phyloP scores from a whole-genome alignment of 192 early-diverging fungal species.

The Entomortierella parvispora region DNA sequence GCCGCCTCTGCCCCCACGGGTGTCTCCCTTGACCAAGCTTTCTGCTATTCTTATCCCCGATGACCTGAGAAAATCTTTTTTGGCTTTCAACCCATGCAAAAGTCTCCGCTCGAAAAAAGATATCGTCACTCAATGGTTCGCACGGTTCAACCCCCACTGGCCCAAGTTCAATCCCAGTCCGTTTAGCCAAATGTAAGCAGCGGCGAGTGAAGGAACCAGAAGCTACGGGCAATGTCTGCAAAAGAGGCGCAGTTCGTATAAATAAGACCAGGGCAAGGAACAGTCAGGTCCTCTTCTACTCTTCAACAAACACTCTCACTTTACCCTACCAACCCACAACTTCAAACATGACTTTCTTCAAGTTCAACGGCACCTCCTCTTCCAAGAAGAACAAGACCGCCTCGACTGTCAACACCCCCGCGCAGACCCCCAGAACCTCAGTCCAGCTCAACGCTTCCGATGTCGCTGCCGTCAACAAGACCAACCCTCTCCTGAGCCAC shows the following conservation, averaged over 20 bases:
- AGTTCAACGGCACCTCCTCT: constrained; percentile 18
- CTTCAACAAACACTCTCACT: constrained; percentile 13
- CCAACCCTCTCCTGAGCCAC: constrained; percentile 7
- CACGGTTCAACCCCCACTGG: no score
- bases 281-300: background rate
- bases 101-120: no score
- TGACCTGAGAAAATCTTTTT: no score
- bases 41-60: no score
- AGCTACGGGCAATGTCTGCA: no score
- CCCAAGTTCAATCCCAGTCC: no score
- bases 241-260: constrained; percentile 19
- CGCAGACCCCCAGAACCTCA: constrained; percentile 44
- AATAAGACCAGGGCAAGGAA: constrained; percentile 4
- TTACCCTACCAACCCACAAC: background rate
- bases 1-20: no score
- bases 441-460: constrained; percentile 29
- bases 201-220: no score
- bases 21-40: no score
- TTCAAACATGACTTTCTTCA: constrained; percentile 48
- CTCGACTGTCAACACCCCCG: constrained; percentile 35
- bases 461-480: constrained; percentile 17
- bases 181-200: no score
- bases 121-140: no score
- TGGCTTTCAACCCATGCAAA: no score
- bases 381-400: constrained; percentile 54